phyloP scores from a whole-genome alignment of 345 rosid genomes.

The Barbarea vulgaris region DNA sequence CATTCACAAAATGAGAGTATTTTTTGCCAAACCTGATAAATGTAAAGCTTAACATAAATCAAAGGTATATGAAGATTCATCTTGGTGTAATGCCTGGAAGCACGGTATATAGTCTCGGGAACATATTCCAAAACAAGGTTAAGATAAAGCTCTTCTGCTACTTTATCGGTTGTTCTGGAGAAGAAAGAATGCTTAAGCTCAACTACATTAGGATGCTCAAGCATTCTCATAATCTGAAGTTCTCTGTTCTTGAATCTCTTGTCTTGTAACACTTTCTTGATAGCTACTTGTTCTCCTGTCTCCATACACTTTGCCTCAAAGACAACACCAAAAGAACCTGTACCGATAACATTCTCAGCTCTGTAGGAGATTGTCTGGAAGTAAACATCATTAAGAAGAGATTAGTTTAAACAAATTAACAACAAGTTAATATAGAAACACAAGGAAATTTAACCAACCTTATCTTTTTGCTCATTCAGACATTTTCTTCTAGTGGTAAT shows the following conservation, averaged over 20 bases:
- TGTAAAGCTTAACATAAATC: constrained; percentile 89
- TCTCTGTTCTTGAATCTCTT: constrained; percentile 97
- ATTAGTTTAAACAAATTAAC: neutral
- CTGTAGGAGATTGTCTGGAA: constrained; percentile 78
- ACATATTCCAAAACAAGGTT: constrained; percentile 97
- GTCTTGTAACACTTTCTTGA: constrained; percentile 97
- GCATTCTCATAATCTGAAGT: constrained; percentile 87
- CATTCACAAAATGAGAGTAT: too few relatives aligned
- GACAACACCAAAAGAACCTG: constrained; percentile 94
- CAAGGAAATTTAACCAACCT: constrained; percentile 42
- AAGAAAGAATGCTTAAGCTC: constrained; percentile 88
- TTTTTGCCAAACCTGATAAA: constrained; percentile 65
- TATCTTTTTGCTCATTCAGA: constrained; percentile 78
- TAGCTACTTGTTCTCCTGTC: constrained; percentile 92
- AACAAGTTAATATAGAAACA: neutral
- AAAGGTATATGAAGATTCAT: constrained; percentile 85
- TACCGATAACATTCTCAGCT: constrained; percentile 93
- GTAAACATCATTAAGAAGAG: neutral
- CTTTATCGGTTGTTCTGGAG: constrained; percentile 72
- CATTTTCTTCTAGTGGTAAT: constrained; percentile 85
- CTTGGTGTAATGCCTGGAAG: constrained; percentile 78
- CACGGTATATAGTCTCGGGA: constrained; percentile 83
- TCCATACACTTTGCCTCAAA: constrained; percentile 97
- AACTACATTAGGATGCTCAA: constrained; percentile 90
- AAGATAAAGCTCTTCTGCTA: constrained; percentile 83